Conservation (phyloP, 2,329 filamentous ascomycete species). For the Fusarium coicis region DNA sequence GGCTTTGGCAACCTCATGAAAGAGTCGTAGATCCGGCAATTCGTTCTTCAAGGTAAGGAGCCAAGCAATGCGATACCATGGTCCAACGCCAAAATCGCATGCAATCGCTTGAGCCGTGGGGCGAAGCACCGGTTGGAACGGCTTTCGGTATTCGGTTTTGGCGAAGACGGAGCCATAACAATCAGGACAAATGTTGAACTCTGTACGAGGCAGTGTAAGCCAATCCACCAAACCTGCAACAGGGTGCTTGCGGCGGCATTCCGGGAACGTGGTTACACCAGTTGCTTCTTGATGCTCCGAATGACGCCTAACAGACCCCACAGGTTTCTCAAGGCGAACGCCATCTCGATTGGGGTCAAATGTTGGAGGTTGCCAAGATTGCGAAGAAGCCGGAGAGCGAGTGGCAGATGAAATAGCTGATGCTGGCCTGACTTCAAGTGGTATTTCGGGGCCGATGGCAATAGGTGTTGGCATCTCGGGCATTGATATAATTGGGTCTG, state of each 20-base stretch:
- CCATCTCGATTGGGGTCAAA: slow-evolving; percentile 56
- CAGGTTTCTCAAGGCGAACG: slow-evolving; percentile 51
- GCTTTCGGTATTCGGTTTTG: slow-evolving; percentile 72
- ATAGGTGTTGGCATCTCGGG: slow-evolving; percentile 42
- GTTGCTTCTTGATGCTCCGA: slow-evolving; percentile 55
- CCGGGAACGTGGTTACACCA: slow-evolving; percentile 63
- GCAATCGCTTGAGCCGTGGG: slow-evolving; percentile 67
- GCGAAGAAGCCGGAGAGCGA: slow-evolving; percentile 36
- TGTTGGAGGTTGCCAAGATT: slow-evolving; percentile 58
- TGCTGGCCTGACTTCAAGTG: slow-evolving; percentile 36
- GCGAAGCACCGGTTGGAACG: slow-evolving; percentile 70
- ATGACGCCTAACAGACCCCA: slow-evolving; percentile 63
- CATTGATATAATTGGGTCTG: slow-evolving; percentile 37
- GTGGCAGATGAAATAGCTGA: slow-evolving; percentile 42
- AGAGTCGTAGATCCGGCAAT: slow-evolving; percentile 71
- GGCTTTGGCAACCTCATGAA: slow-evolving; percentile 76
- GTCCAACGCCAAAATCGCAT: slow-evolving; percentile 81
- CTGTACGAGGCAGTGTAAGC: slow-evolving; percentile 78
- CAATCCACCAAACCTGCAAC: slow-evolving; percentile 78
- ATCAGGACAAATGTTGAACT: slow-evolving; percentile 83
- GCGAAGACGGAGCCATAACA: slow-evolving; percentile 80
- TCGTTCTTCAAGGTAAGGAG: slow-evolving; percentile 79
- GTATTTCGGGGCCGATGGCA: slow-evolving; percentile 35
- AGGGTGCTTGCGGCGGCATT: slow-evolving; percentile 74
- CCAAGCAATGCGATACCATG: slow-evolving; percentile 89